Conservation (phyloP, 1,139 yeast genomes). For the Pichia sp. region DNA sequence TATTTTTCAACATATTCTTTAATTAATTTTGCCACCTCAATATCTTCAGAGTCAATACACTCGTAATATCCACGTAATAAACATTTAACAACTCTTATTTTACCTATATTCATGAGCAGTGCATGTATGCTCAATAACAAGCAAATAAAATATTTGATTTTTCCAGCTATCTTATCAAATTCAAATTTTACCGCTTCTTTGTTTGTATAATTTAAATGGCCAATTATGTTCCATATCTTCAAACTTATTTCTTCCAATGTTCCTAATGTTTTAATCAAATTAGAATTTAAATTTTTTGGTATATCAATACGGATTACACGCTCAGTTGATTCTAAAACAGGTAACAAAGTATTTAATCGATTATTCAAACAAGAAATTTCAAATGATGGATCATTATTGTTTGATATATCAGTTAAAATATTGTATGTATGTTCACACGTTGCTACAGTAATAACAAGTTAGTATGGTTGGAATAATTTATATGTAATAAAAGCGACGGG, state of each 20-base stretch:
- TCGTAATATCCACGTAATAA: slow-evolving; percentile 13
- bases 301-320: slow-evolving; percentile 9
- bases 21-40: slow-evolving; percentile 17
- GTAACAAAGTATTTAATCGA: slow-evolving; percentile 13
- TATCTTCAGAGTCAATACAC: slow-evolving; percentile 16
- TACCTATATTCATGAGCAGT: slow-evolving; percentile 7
- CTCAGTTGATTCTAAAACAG: slow-evolving; percentile 17
- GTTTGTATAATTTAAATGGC: slow-evolving; percentile 12
- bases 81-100: slow-evolving; percentile 23
- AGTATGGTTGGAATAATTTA: not conserved
- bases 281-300: not conserved
- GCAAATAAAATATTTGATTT: slow-evolving; percentile 21
- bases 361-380: slow-evolving; percentile 16
- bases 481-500: not conserved
- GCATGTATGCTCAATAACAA: slow-evolving; percentile 27
- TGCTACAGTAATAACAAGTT: slow-evolving; percentile 3
- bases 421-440: slow-evolving; percentile 12
- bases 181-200: not conserved
- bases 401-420: not conserved
- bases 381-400: slow-evolving; percentile 7
- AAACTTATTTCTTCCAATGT: slow-evolving; percentile 23
- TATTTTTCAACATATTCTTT: slow-evolving; percentile 14
- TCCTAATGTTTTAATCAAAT: slow-evolving; percentile 3
- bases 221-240: slow-evolving; percentile 29
- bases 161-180: not conserved